These are phyloP conservation scores for Chalciporus chontae DNA, from an alignment of 768 basidiomycete species.

Conservation along the genomic window DNA sequence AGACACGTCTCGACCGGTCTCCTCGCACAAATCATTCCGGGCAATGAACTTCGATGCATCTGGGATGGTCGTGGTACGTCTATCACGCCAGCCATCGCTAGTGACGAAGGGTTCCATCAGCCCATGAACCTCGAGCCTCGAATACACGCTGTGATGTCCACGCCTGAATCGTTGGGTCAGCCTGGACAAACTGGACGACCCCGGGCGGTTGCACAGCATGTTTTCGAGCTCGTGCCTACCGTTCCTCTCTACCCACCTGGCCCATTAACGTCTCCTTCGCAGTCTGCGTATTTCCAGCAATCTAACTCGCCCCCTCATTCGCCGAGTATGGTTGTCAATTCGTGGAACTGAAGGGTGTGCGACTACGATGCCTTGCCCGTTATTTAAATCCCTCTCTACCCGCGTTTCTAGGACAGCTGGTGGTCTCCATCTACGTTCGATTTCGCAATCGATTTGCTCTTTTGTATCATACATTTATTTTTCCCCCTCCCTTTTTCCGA, in stretches of 20 bases:
- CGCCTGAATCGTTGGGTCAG: conserved; percentile 34
- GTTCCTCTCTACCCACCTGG: conserved; percentile 37
- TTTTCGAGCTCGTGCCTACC: conserved; percentile 65
- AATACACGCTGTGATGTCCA: conserved; percentile 85
- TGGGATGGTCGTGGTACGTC: conserved; percentile 77
- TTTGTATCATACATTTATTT: not conserved
- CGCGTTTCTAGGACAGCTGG: not conserved
- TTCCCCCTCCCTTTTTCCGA: not conserved
- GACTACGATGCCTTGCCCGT: not conserved
- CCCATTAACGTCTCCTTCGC: conserved; percentile 52
- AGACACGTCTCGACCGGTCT: conserved; percentile 79
- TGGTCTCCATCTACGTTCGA: not conserved
- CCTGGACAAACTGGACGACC: conserved; percentile 37
- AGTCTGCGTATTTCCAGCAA: conserved; percentile 49
- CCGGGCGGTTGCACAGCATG: conserved; percentile 63
- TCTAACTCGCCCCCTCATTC: conserved; percentile 55
- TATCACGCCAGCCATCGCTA: conserved; percentile 21
- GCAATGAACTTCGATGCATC: conserved; percentile 77
- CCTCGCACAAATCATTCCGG: conserved; percentile 77
- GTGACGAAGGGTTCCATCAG: conserved; percentile 32
- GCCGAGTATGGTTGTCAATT: conserved; percentile 35
- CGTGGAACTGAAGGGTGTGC: conserved; percentile 18
- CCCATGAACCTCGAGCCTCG: conserved; percentile 71
- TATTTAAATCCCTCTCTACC: not conserved
- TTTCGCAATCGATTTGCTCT: not conserved